Percentiles rank a stretch among this genome's conserved stretches.
These are phyloP conservation scores for Aechmea fasciata DNA, from an alignment of 176 grass and related monocot species.

Conservation along the genomic window DNA sequence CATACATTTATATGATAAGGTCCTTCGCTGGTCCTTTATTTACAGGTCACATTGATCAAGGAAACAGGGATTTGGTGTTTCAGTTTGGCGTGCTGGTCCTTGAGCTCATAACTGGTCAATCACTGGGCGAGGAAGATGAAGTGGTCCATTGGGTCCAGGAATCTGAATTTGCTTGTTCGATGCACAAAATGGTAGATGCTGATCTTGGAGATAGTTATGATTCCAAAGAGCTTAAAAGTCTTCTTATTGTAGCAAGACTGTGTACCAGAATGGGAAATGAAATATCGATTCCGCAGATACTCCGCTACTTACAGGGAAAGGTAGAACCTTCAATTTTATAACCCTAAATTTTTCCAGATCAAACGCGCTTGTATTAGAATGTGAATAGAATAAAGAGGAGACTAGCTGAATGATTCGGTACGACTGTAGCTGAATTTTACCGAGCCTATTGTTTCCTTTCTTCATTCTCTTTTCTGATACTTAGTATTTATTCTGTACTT, in stretches of 20 bases:
- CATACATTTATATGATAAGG: neutral
- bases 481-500: neutral
- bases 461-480: neutral
- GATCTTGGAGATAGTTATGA: conserved; percentile 75
- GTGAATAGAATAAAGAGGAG: conserved; percentile 4
- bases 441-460: neutral
- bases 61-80: conserved; percentile 47
- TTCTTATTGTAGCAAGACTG: conserved; percentile 66
- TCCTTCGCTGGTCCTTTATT: neutral
- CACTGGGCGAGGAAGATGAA: conserved; percentile 55
- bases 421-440: too few relatives aligned
- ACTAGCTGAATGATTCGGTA: neutral
- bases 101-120: conserved; percentile 90
- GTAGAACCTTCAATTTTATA: conserved; percentile 12
- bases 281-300: conserved; percentile 63
- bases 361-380: conserved; percentile 8
- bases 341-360: neutral
- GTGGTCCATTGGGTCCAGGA: conserved; percentile 81
- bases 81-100: conserved; percentile 88
- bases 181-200: conserved; percentile 87
- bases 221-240: conserved; percentile 61
- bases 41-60: conserved; percentile 53
- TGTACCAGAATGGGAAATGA: conserved; percentile 50
- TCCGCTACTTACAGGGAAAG: conserved; percentile 70
- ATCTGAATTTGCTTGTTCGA: conserved; percentile 46